These are phyloP conservation scores for Fusarium pininemorale DNA, from an alignment of 2,329 filamentous ascomycete genomes.

Conservation along the genomic window DNA sequence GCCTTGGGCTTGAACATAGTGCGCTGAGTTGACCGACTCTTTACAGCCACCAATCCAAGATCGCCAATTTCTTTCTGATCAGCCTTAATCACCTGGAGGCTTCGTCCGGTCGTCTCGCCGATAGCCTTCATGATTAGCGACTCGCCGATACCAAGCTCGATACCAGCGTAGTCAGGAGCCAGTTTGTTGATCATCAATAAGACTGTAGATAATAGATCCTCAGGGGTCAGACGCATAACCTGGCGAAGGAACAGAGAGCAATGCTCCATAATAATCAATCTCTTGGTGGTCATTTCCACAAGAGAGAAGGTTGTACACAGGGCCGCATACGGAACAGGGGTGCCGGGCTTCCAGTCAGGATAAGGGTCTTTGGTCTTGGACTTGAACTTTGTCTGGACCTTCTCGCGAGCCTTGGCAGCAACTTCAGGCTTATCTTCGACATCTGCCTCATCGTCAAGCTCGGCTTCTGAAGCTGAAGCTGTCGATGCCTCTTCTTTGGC, in stretches of 20 bases:
- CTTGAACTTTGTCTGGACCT: constrained; percentile 80
- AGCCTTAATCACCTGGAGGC: constrained; percentile 86
- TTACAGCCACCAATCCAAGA: constrained; percentile 91
- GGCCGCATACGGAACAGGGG: constrained; percentile 92
- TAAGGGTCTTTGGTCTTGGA: constrained; percentile 80
- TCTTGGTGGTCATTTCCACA: constrained; percentile 93
- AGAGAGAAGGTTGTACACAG: constrained; percentile 94
- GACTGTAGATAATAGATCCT: constrained; percentile 87
- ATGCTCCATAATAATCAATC: constrained; percentile 86
- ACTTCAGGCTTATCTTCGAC: constrained; percentile 72
- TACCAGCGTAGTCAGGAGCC: constrained; percentile 93
- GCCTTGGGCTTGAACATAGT: constrained; percentile 99
- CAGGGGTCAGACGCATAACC: constrained; percentile 89
- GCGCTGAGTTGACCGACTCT: constrained; percentile 92
- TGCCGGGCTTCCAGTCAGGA: constrained; percentile 90
- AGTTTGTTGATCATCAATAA: constrained; percentile 98
- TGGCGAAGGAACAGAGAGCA: constrained; percentile 92
- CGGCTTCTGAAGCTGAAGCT: constrained; percentile 46
- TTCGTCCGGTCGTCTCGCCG: constrained; percentile 91
- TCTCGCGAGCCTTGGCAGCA: constrained; percentile 79
- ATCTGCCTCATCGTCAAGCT: constrained; percentile 59
- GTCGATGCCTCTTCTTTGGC: constrained; percentile 43
- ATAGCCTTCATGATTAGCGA: constrained; percentile 99
- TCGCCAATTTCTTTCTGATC: constrained; percentile 98
- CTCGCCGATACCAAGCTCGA: constrained; percentile 98